Conservation (phyloP, 805 yeast species). For the Komagataella mondaviorum region DNA sequence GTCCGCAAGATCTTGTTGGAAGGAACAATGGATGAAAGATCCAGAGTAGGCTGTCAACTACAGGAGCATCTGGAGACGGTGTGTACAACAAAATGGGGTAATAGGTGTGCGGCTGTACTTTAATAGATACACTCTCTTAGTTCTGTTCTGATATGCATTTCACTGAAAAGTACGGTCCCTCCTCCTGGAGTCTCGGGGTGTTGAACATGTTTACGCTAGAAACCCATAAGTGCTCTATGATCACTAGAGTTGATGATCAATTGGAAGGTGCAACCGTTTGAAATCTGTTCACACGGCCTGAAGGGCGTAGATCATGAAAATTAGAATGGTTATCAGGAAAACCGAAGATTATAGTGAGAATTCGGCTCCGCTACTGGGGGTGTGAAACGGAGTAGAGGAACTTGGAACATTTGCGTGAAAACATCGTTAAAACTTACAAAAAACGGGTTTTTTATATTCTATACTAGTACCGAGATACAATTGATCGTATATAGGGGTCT, state of each 20-base stretch:
- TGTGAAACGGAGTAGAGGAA: background rate
- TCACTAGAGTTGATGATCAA: background rate
- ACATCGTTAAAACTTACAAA: background rate
- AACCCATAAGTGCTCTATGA: background rate
- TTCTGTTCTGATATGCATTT: background rate
- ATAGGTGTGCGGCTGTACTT: background rate
- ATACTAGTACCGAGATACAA: too few relatives aligned
- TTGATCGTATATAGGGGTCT: background rate
- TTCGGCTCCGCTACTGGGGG: background rate
- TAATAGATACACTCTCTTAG: background rate
- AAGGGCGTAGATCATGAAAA: background rate
- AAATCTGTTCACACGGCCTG: background rate
- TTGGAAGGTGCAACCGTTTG: background rate
- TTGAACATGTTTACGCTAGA: background rate
- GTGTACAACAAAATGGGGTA: background rate
- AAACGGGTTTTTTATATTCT: background rate
- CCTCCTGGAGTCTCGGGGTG: background rate
- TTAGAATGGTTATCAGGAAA: background rate
- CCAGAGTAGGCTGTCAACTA: background rate
- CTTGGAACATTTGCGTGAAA: background rate
- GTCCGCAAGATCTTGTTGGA: background rate
- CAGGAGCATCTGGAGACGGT: background rate
- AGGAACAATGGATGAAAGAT: background rate
- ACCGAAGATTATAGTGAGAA: background rate
- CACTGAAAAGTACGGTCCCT: background rate